Percentiles rank a stretch among this genome's conserved stretches.
Evolutionary conservation across 2,329 filamentous ascomycete genomes (phyloP).

Genomic region (Colletotrichum salicis): DNA sequence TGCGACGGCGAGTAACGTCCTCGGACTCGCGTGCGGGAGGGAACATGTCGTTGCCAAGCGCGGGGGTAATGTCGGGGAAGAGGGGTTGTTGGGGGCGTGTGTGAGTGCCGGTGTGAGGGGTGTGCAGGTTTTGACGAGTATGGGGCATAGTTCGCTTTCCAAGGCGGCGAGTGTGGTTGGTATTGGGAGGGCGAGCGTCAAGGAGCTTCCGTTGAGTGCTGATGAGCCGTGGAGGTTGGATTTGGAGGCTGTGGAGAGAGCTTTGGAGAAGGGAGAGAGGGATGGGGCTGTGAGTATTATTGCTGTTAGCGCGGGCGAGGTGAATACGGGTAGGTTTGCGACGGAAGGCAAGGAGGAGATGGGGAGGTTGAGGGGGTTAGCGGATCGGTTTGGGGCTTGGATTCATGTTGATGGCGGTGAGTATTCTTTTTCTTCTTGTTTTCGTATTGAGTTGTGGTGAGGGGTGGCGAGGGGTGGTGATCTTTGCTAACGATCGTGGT

Average conservation of each 20-base stretch:
- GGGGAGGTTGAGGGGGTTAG: constrained; percentile 72
- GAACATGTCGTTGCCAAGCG: constrained; percentile 68
- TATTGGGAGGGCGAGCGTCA: constrained; percentile 76
- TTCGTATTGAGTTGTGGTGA: background rate
- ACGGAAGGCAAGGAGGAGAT: constrained; percentile 68
- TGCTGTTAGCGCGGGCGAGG: constrained; percentile 84
- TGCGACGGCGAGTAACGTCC: constrained; percentile 81
- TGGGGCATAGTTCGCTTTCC: constrained; percentile 83
- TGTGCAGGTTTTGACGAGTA: constrained; percentile 82
- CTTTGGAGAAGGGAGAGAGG: constrained; percentile 58
- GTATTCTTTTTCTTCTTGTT: constrained; percentile 37
- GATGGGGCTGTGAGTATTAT: constrained; percentile 76
- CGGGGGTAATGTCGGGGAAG: constrained; percentile 68
- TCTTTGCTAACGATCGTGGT: background rate
- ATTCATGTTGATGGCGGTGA: constrained; percentile 85
- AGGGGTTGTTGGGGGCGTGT: constrained; percentile 77
- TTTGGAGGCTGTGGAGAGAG: constrained; percentile 69
- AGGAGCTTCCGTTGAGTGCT: constrained; percentile 62
- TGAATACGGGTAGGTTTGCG: constrained; percentile 88
- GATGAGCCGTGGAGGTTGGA: constrained; percentile 77
- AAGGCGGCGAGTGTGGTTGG: constrained; percentile 89
- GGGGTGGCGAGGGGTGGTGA: background rate
- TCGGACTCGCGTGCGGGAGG: constrained; percentile 74
- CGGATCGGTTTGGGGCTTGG: constrained; percentile 81
- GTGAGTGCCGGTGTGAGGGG: constrained; percentile 69